These are phyloP conservation scores for Aspergillus sojae DNA, from an alignment of 2,329 filamentous ascomycete genomes.

Conservation along the genomic window DNA sequence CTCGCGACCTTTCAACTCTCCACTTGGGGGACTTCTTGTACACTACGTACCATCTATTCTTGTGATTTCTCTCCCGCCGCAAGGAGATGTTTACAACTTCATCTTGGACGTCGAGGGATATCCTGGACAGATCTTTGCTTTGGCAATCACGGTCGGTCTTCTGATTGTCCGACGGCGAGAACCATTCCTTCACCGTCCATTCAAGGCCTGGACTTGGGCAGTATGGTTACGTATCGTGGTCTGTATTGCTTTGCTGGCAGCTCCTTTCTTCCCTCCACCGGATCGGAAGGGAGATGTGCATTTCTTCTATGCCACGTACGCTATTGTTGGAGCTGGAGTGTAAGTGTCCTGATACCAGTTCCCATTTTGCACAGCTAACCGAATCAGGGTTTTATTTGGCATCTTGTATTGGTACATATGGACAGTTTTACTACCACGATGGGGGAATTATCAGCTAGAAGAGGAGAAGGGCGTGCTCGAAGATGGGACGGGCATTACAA, in stretches of 20 bases:
- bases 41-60: constrained; percentile 70
- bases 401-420: constrained; percentile 70
- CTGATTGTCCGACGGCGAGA: constrained; percentile 62
- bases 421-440: constrained; percentile 62
- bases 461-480: constrained; percentile 62
- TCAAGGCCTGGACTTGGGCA: constrained; percentile 65
- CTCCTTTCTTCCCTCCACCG: constrained; percentile 64
- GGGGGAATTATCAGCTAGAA: constrained; percentile 63
- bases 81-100: constrained; percentile 69
- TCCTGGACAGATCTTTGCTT: constrained; percentile 61
- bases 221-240: constrained; percentile 59
- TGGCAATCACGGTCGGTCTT: constrained; percentile 62
- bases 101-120: constrained; percentile 74
- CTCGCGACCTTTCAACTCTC: constrained; percentile 67
- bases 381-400: constrained; percentile 57
- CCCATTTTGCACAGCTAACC: constrained; percentile 15
- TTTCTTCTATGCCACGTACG: constrained; percentile 58
- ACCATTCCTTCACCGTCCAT: constrained; percentile 64
- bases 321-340: constrained; percentile 52
- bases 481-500: constrained; percentile 70
- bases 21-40: constrained; percentile 67
- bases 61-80: constrained; percentile 67
- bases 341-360: constrained; percentile 35
- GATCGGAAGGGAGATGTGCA: constrained; percentile 49
- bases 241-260: constrained; percentile 58